phyloP scores from a whole-genome alignment of 495 filamentous ascomycete genomes.

The Achaetomiella virescens region DNA sequence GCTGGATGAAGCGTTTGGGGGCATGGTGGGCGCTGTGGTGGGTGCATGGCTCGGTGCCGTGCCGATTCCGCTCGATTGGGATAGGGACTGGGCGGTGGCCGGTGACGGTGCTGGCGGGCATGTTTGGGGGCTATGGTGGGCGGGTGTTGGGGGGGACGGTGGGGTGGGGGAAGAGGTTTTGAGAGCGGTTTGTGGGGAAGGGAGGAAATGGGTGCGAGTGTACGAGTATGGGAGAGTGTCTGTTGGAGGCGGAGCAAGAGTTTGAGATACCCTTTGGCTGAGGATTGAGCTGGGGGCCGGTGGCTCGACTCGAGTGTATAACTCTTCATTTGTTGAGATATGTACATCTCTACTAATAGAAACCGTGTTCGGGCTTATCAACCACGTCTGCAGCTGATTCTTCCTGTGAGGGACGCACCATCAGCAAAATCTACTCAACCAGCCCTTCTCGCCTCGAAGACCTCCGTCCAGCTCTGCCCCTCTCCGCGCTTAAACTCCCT shows the following conservation, averaged over 20 bases:
- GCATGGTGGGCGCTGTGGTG: constrained; percentile 52
- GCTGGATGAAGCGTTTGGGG: constrained; percentile 65
- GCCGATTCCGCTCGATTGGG: constrained; percentile 95
- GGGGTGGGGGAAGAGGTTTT: constrained; percentile 36
- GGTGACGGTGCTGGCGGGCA: constrained; percentile 62
- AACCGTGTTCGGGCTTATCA: too few relatives aligned
- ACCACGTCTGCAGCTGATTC: too few relatives aligned
- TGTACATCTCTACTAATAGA: not conserved
- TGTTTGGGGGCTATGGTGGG: constrained; percentile 38
- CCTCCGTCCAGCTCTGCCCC: constrained; percentile 33
- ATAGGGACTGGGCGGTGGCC: constrained; percentile 93
- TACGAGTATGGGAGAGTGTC: not conserved
- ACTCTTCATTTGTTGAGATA: too few relatives aligned
- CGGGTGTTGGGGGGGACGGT: constrained; percentile 35
- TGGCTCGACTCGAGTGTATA: not conserved
- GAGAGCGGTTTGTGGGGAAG: not conserved
- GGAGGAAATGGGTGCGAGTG: not conserved
- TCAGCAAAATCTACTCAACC: constrained; percentile 16
- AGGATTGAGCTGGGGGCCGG: not conserved
- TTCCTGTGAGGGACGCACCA: too few relatives aligned
- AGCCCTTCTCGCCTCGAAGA: constrained; percentile 22
- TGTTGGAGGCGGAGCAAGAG: not conserved
- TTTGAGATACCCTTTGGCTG: constrained; percentile 1
- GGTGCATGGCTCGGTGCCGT: constrained; percentile 76
- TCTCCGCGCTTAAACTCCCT: constrained; percentile 27